Base-by-base conservation (phyloP, 2,329 filamentous ascomycete genomes). In the Talaromyces sp. region DNA sequence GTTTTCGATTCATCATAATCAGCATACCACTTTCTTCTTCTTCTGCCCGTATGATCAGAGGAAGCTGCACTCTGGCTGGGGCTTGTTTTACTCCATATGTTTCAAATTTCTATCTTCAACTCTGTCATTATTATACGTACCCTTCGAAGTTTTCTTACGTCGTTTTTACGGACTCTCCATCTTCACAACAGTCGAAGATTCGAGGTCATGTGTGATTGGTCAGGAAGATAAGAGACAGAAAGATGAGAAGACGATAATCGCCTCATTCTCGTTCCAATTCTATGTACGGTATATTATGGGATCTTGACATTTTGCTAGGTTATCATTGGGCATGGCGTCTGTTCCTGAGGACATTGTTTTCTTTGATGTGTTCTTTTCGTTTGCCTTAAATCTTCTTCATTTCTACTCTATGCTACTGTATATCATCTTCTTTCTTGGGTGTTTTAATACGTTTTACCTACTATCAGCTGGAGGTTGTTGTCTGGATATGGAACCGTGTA, bases 321-420 rank as follows among this genome's bases (percentile, higher is more conserved):
- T 25, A 61, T 61, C 59, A 55, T 61, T n/a, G 50, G 60, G 60
- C 40, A 62, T 50, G 52, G 60, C 54, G 52, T 62, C 54, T 62
- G 50, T 57, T 50, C 28, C 39, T 61, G 33, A 40, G 42, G 35
- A 33, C 60, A 55, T 58, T 44, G 25, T 59, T 35, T 35, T 23
- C 25, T 31, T 57, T n/a, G n/a, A 37, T 58, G 28, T 62, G 7
- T 54, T 50, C 16, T 23, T 55, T 54, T 28, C 44, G 1, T 52
- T 28, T 21, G 44, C 21, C 23, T 48, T 28, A 6, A 58, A 18
- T 50, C 28, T 37, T 50, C 16, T 39, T 14, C 18, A 21, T 1
- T 40, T 39, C 25, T 46, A 50, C 46, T 21, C 31, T 33, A 37
- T 50, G 28, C n/a, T 14, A 23, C 33, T 40, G n/a, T 55, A 54